Evolutionary conservation across 345 rosid species (phyloP).

Genomic region (Linum lewisii): DNA sequence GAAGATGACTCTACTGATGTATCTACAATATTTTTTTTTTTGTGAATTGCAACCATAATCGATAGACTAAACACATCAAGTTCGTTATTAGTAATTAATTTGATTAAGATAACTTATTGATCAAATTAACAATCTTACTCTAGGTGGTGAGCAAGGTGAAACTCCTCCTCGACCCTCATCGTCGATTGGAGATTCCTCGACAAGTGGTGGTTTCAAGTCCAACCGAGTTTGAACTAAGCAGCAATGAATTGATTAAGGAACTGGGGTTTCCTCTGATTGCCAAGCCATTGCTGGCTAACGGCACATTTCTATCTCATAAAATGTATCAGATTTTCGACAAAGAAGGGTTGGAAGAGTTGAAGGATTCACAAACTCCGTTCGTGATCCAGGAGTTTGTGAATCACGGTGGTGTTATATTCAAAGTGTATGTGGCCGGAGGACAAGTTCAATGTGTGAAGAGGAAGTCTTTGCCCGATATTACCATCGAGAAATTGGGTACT

Average conservation of each 20-base stretch:
- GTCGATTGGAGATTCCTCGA: constrained; percentile 26
- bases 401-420: constrained; percentile 55
- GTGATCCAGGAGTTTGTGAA: constrained; percentile 64
- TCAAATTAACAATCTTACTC: no score
- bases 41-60: no score
- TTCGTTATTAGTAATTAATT: no score
- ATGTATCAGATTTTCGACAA: constrained; percentile 41
- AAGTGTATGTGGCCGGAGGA: constrained; percentile 51
- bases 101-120: no score
- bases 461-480: constrained; percentile 42
- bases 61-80: no score
- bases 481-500: constrained; percentile 37
- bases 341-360: constrained; percentile 28
- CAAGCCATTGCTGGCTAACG: constrained; percentile 46
- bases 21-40: no score
- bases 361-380: constrained; percentile 23
- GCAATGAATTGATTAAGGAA: constrained; percentile 17
- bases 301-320: constrained; percentile 40
- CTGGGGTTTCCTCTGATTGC: constrained; percentile 42
- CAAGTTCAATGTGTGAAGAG: constrained; percentile 39
- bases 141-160: constrained; percentile 32
- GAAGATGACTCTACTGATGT: no score
- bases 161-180: constrained; percentile 13
- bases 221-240: constrained; percentile 11
- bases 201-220: constrained; percentile 34